Percentiles rank a stretch among this genome's conserved stretches.
Evolutionary conservation across 2,329 filamentous ascomycete species (phyloP).

Genomic region (Passalora sequoiae): DNA sequence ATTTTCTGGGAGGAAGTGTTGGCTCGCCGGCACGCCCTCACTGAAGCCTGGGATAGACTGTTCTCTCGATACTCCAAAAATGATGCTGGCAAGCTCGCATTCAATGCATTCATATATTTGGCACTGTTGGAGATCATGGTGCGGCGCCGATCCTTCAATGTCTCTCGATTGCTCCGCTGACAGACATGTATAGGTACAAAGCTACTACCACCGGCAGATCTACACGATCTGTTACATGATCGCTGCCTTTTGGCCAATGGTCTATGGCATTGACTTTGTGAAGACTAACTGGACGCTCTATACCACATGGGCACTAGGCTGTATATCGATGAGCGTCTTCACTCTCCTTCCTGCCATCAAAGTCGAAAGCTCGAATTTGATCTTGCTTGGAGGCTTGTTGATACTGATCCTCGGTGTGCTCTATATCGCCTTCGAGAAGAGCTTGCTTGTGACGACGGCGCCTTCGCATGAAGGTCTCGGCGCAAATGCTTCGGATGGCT

Average conservation of each 20-base stretch:
- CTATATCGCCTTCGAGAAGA: conserved; percentile 76
- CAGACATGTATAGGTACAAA: conserved; percentile 72
- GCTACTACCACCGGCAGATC: conserved; percentile 85
- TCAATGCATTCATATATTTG: conserved; percentile 65
- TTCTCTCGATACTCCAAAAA: conserved; percentile 61
- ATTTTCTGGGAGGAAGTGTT: conserved; percentile 96
- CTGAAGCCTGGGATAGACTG: conserved; percentile 61
- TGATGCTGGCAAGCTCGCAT: conserved; percentile 53
- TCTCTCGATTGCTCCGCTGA: too few species aligned
- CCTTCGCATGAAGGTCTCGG: conserved; percentile 29
- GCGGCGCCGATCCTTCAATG: conserved; percentile 23
- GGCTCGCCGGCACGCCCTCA: conserved; percentile 65
- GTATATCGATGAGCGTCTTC: conserved; percentile 80
- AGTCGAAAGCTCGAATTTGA: conserved; percentile 66
- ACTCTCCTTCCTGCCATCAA: conserved; percentile 86
- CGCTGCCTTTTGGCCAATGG: conserved; percentile 70
- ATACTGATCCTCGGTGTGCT: conserved; percentile 72
- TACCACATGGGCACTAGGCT: conserved; percentile 69
- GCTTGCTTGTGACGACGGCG: conserved; percentile 44
- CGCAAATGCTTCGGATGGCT: conserved; percentile 35
- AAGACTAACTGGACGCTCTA: conserved; percentile 59
- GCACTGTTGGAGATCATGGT: conserved; percentile 70
- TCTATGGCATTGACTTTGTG: conserved; percentile 70
- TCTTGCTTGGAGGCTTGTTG: conserved; percentile 67
- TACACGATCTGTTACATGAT: conserved; percentile 75